Base-by-base conservation (phyloP, 371 early-diverging fungal species). In the Actinomortierella ambigua region DNA sequence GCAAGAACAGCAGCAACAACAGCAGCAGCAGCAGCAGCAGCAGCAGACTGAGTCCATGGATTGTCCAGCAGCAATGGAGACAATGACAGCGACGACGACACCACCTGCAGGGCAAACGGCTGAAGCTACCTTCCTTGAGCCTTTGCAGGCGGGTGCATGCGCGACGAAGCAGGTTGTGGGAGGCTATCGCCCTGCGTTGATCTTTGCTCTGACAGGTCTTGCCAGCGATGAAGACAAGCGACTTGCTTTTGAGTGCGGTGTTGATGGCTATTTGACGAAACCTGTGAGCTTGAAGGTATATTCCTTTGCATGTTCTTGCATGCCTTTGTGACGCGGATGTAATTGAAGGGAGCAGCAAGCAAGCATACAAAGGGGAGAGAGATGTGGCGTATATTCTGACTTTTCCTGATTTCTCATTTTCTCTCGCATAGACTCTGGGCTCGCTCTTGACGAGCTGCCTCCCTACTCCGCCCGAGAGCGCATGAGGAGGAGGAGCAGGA, bases 231-330 rank as follows among this genome's bases (percentile, higher is more conserved):
- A 77, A 44, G 79, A 79, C 53, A 77, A 77, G 49, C 63, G 59
- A 17, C 42, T 79, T 17, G 77, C 75, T 2, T 79, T 67, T 60
- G 75, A 75, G 22, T 77, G 79, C 49, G 79, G 79, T 2, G 79
- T 79, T 4, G 77, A 79, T 51, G 79, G 75, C n/a, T 79, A 77
- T 48, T 57, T 79, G 63, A 77, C 79, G 43, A 79, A 79, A 60
- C 79, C 79, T 13, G 70, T 79, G 34, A 79, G 79, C 41, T 61
- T 77, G 7, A 77, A 69, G 75, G 71, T 59, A 39, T 60, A 34
- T 34, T 6, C 34, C 34, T 34, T 34, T 34, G 34, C 11, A n/a
- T 34, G 11, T 34, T 34, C 34, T 34, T 11, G 34, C 34, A 34
- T 11, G 34, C 4, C 34, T 34, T 34, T 34, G n/a, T n/a, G n/a